phyloP scores from a whole-genome alignment of 495 filamentous ascomycete species.

The Pyrenopolyporus hunteri region DNA sequence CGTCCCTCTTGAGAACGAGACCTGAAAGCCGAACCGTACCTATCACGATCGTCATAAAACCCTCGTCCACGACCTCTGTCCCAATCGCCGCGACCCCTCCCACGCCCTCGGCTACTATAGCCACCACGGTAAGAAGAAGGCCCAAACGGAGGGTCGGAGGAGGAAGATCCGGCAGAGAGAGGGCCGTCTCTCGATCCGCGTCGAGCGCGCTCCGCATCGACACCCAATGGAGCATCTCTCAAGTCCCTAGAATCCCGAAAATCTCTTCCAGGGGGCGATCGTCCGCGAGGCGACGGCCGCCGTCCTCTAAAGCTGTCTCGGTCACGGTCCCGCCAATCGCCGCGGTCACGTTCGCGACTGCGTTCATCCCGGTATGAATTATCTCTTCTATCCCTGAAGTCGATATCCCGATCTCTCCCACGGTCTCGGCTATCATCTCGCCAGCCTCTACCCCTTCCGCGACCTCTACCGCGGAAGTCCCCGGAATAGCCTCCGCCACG shows the following conservation, averaged over 20 bases:
- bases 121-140: conserved; percentile 60
- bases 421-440: conserved; percentile 69
- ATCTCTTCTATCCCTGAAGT: conserved; percentile 57
- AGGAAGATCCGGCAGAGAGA: conserved; percentile 70
- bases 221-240: conserved; percentile 51
- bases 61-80: conserved; percentile 67
- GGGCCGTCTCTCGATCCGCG: conserved; percentile 64
- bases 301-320: conserved; percentile 52
- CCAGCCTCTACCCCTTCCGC: conserved; percentile 52
- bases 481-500: conserved; percentile 55
- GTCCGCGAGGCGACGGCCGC: conserved; percentile 52
- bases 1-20: conserved; percentile 75
- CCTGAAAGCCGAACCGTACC: conserved; percentile 58
- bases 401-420: conserved; percentile 63
- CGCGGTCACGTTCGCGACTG: conserved; percentile 53
- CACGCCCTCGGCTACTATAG: conserved; percentile 53
- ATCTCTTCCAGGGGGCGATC: conserved; percentile 52
- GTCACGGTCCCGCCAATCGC: conserved; percentile 51
- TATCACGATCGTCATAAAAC: conserved; percentile 67
- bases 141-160: conserved; percentile 65
- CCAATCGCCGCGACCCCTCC: conserved; percentile 68
- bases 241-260: conserved; percentile 45
- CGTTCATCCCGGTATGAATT: conserved; percentile 56
- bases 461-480: conserved; percentile 55
- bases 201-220: conserved; percentile 58